Percentiles rank a stretch among this genome's conserved stretches.
phyloP scores from a whole-genome alignment of 176 grass and related monocot genomes.

The Oryza glaberrima region DNA sequence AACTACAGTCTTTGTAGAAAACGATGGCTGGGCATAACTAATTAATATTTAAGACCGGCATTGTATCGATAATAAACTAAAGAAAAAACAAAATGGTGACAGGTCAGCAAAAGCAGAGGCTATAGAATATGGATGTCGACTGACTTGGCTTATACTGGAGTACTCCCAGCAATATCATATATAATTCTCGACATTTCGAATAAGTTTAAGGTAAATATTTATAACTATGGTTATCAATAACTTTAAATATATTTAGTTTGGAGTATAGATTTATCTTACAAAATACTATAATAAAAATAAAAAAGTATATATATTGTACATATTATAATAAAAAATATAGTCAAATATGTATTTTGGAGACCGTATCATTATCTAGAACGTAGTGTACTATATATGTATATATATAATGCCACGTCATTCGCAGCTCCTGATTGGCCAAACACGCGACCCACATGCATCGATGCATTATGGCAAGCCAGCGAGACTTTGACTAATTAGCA shows the following conservation, averaged over 20 bases:
- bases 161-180: too few relatives aligned
- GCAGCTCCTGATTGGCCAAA: background rate
- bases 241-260: too few relatives aligned
- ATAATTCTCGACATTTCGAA: too few relatives aligned
- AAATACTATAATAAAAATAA: too few relatives aligned
- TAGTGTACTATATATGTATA: background rate
- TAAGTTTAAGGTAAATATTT: too few relatives aligned
- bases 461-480: background rate
- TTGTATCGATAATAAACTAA: background rate
- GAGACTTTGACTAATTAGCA: background rate
- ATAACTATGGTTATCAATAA: too few relatives aligned
- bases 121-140: slow-evolving; percentile 6
- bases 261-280: too few relatives aligned
- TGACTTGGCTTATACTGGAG: background rate
- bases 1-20: background rate
- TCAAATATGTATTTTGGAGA: too few relatives aligned
- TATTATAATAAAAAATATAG: too few relatives aligned
- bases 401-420: background rate
- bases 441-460: background rate
- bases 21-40: background rate
- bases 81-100: slow-evolving; percentile 2
- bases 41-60: slow-evolving; percentile 35
- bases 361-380: too few relatives aligned
- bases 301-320: too few relatives aligned
- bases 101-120: slow-evolving; percentile 15